Evolutionary conservation across 805 yeast genomes (phyloP), one percentile per base, ranked within the genome.

Genomic region (Brettanomyces sp.): DNA sequence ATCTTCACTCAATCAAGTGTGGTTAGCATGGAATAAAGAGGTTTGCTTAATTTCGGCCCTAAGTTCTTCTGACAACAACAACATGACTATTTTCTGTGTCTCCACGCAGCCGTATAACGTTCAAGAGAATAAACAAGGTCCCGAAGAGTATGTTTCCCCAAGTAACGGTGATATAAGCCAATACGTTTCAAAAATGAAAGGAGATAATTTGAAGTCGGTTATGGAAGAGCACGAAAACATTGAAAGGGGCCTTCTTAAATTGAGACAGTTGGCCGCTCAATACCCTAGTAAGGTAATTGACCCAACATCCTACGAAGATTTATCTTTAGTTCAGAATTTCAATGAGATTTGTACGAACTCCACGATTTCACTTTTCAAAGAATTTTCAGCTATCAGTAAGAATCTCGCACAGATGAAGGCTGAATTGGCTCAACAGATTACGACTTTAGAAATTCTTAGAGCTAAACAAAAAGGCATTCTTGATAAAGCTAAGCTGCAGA

Each of bases 361-460:
- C 4, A 48, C 58, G 25, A 33, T 59, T 0, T 41, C 52, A 6
- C 22, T 57, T 13, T 59, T 55, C 44, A 50, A 49, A 40, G 43
- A 45, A 8, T 32, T 60, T 14, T 43, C 58, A 0, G 18, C 43
- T 0, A 25, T 57, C 8, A 52, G 52, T 37, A 48, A 45, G 24
- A 52, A 57, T 43, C 42, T 61, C 6, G 35, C 39, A 11, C 36
- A 40, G 11, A 47, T 54, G 52, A 50, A 53, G 21, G 32, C 41
- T 4, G 65, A 63, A 41, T 51, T 56, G 34, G 49, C 51, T 47
- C 49, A 56, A 23, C 66, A 63, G 43, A 52, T 61, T 8, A 49
- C 49, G 21, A 52, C 56, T 0, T 36, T 53, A 25, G 48, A 56
- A 22, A 36, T 39, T 12, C 22, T 54, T 9, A 47, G 44, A 9